Conservation (phyloP, 2,329 filamentous ascomycete species). For the Stachybotrys elegans region DNA sequence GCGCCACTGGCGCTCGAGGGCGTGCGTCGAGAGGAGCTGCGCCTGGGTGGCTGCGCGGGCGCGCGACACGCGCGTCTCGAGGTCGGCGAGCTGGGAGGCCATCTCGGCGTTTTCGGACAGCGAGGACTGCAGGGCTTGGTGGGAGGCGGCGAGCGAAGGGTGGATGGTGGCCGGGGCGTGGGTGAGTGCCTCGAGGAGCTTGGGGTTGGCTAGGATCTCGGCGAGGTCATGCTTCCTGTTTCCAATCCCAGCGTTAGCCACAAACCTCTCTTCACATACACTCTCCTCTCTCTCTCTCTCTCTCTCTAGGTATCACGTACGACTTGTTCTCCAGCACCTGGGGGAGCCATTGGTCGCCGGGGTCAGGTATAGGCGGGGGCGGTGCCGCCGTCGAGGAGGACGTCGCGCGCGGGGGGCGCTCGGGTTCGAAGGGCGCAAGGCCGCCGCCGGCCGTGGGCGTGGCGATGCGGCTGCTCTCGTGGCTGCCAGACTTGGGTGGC, state of each 20-base stretch:
- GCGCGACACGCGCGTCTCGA: slow-evolving; percentile 52
- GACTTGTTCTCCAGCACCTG: slow-evolving; percentile 73
- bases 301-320: slow-evolving; percentile 55
- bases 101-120: slow-evolving; percentile 69
- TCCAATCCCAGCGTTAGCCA: no score
- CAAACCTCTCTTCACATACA: no score
- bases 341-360: slow-evolving; percentile 74
- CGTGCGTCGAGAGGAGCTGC: slow-evolving; percentile 75
- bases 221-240: slow-evolving; percentile 73
- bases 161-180: slow-evolving; percentile 63
- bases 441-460: slow-evolving; percentile 52
- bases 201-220: slow-evolving; percentile 57
- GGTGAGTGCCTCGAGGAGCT: slow-evolving; percentile 70
- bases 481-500: slow-evolving; percentile 66
- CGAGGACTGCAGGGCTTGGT: slow-evolving; percentile 57
- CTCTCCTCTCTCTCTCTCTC: no score
- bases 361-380: slow-evolving; percentile 43
- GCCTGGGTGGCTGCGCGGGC: slow-evolving; percentile 71
- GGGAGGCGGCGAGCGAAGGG: slow-evolving; percentile 62
- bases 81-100: slow-evolving; percentile 55
- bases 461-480: slow-evolving; percentile 61
- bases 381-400: slow-evolving; percentile 11
- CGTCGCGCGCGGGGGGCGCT: slow-evolving; percentile 1
- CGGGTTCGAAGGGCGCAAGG: slow-evolving; percentile 34
- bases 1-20: slow-evolving; percentile 87